Conservation (phyloP, 495 filamentous ascomycete species). For the Hypoxylon perforatum region DNA sequence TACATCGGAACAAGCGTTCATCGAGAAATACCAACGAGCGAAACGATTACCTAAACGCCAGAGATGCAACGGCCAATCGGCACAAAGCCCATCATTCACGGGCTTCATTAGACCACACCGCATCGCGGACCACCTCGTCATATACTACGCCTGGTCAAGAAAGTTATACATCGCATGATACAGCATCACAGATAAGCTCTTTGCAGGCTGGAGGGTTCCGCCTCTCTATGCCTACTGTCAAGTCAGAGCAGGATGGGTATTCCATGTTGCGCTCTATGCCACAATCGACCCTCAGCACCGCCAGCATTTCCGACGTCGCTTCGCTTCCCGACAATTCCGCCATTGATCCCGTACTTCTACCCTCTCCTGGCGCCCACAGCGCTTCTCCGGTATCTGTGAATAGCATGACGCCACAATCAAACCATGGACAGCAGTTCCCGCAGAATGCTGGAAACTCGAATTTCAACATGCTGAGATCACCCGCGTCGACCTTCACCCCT, state of each 20-base stretch:
- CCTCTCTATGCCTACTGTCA: slow-evolving; percentile 48
- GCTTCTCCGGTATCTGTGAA: slow-evolving; percentile 43
- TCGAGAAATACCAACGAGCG: slow-evolving; percentile 43
- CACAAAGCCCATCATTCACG: slow-evolving; percentile 32
- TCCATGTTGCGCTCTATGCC: slow-evolving; percentile 51
- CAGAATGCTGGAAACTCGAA: slow-evolving; percentile 39
- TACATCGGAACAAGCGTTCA: slow-evolving; percentile 39
- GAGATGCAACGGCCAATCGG: slow-evolving; percentile 48
- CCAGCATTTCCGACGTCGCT: slow-evolving; percentile 44
- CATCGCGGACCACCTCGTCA: slow-evolving; percentile 35
- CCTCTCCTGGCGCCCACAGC: slow-evolving; percentile 49
- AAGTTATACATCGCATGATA: slow-evolving; percentile 37
- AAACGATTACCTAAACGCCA: slow-evolving; percentile 48
- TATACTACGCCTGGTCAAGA: slow-evolving; percentile 39
- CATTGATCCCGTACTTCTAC: slow-evolving; percentile 59
- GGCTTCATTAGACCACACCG: slow-evolving; percentile 35
- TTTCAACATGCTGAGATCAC: slow-evolving; percentile 41
- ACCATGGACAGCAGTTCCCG: slow-evolving; percentile 34
- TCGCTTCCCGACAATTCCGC: slow-evolving; percentile 52
- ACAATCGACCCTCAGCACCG: slow-evolving; percentile 45
- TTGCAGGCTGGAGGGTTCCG: slow-evolving; percentile 42
- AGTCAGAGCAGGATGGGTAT: slow-evolving; percentile 52
- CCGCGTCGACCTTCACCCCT: slow-evolving; percentile 36
- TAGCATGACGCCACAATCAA: slow-evolving; percentile 42
- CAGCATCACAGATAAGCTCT: slow-evolving; percentile 38